These are phyloP conservation scores for Quercus ilex DNA, from an alignment of 306 rosid species.

Conservation along the genomic window DNA sequence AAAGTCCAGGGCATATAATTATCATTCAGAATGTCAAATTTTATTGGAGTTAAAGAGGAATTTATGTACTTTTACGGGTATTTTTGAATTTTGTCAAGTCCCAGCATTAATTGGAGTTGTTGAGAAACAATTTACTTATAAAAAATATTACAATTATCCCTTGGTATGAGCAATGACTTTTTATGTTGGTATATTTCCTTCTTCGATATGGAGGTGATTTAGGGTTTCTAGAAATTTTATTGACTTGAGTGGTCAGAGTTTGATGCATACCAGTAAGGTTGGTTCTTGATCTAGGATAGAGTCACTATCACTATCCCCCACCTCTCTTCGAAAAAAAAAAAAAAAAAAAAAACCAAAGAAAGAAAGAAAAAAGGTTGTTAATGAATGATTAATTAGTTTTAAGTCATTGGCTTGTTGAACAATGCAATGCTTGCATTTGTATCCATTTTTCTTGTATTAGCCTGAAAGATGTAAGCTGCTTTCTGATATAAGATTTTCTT, in stretches of 20 bases:
- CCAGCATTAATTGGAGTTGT: background rate
- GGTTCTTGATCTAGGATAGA: background rate
- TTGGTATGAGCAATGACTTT: background rate
- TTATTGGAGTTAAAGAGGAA: slow-evolving; percentile 6
- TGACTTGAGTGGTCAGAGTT: background rate
- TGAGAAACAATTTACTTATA: background rate
- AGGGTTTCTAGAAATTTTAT: background rate
- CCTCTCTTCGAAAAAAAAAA: background rate
- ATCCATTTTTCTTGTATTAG: background rate
- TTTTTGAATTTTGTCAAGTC: background rate
- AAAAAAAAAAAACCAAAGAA: background rate
- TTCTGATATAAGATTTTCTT: background rate
- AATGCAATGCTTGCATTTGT: background rate
- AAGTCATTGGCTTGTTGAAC: background rate
- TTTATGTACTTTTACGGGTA: background rate
- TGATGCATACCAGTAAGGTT: background rate
- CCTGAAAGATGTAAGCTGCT: background rate
- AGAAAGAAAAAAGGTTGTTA: background rate
- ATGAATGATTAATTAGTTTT: background rate
- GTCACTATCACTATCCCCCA: no score
- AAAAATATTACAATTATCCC: background rate
- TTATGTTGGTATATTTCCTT: background rate
- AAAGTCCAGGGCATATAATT: slow-evolving; percentile 7
- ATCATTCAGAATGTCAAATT: slow-evolving; percentile 9
- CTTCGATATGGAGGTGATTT: background rate